Conservation (phyloP, 768 basidiomycete species). For the Solioccasus polychromus region DNA sequence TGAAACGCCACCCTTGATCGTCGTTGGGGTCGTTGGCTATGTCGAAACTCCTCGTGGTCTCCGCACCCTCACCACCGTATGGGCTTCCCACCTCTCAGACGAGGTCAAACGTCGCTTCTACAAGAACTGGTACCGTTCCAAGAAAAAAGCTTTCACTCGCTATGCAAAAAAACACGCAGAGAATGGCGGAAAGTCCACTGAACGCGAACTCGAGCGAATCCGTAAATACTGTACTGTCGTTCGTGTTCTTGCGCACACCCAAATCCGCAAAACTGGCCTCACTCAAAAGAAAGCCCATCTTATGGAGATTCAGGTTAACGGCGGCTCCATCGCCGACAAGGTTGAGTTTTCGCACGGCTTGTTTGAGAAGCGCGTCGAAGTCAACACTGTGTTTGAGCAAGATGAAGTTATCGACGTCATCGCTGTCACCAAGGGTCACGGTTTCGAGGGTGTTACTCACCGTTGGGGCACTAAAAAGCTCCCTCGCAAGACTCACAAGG, state of each 20-base stretch:
- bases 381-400: constrained; percentile 87
- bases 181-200: constrained; percentile 85
- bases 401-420: constrained; percentile 96
- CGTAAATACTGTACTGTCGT: constrained; percentile 99
- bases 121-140: constrained; percentile 99
- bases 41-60: constrained; percentile 99
- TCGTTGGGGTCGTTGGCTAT: constrained; percentile 98
- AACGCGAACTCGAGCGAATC: constrained; percentile 97
- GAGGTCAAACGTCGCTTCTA: constrained; percentile 99
- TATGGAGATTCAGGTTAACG: constrained; percentile 99
- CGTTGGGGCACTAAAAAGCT: constrained; percentile 99
- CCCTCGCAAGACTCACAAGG: constrained; percentile 98
- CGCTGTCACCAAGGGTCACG: constrained; percentile 98
- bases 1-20: constrained; percentile 95
- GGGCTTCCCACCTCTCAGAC: constrained; percentile 97
- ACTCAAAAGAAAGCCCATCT: constrained; percentile 99
- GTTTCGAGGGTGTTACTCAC: constrained; percentile 99
- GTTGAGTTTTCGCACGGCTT: constrained; percentile 91
- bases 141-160: constrained; percentile 99
- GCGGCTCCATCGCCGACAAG: constrained; percentile 94
- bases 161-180: constrained; percentile 99
- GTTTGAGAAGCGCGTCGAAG: constrained; percentile 95
- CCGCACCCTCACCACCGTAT: constrained; percentile 97
- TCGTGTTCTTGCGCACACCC: constrained; percentile 98
- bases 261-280: constrained; percentile 97